Percentiles rank a stretch among this genome's conserved stretches.
Conservation (phyloP, 768 basidiomycete species). For the Psilocybe sp. region DNA sequence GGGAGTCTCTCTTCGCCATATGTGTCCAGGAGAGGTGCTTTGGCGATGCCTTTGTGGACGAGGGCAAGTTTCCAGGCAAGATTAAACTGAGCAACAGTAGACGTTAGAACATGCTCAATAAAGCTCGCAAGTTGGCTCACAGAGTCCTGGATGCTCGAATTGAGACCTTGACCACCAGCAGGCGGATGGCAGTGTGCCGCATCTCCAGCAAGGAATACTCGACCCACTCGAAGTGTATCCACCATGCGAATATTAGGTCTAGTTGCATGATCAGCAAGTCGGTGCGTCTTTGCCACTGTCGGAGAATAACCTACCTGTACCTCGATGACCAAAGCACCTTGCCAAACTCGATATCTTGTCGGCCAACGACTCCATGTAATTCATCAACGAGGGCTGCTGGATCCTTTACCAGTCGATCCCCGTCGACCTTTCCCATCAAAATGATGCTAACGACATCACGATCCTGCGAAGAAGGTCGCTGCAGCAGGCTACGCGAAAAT, state of each 20-base stretch:
- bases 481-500: background rate
- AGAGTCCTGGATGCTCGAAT: slow-evolving; percentile 2
- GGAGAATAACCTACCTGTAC: slow-evolving; percentile 19
- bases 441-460: background rate
- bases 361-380: slow-evolving; percentile 17
- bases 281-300: background rate
- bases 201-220: slow-evolving; percentile 20
- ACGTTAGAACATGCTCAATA: slow-evolving; percentile 19
- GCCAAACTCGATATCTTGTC: slow-evolving; percentile 22
- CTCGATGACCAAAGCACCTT: slow-evolving; percentile 24
- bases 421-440: slow-evolving; percentile 4
- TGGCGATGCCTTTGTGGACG: slow-evolving; percentile 20
- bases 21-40: slow-evolving; percentile 21
- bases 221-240: slow-evolving; percentile 10
- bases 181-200: slow-evolving; percentile 34
- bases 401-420: slow-evolving; percentile 3
- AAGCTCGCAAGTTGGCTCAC: background rate
- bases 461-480: background rate
- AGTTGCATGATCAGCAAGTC: background rate
- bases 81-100: slow-evolving; percentile 30
- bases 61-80: slow-evolving; percentile 32
- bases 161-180: slow-evolving; percentile 25
- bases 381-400: slow-evolving; percentile 15
- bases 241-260: slow-evolving; percentile 16
- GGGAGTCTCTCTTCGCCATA: slow-evolving; percentile 31